Conservation (phyloP, 1,139 yeast genomes). For the Trichomonascaceae sp. region DNA sequence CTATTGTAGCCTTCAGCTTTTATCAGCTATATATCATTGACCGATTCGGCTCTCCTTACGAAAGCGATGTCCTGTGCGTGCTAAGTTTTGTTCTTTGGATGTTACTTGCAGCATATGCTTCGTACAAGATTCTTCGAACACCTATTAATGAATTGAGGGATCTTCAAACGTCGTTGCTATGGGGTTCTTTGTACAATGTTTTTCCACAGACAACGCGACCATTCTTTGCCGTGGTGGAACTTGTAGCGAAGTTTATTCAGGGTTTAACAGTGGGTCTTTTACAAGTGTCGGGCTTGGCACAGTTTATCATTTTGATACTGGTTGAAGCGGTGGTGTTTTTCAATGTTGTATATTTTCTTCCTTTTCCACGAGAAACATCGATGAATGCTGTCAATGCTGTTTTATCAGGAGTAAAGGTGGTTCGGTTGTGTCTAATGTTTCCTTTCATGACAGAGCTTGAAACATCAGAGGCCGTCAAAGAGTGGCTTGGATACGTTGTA, state of each 20-base stretch:
- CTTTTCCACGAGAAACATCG: conserved; percentile 28
- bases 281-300: conserved; percentile 35
- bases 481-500: conserved; percentile 33
- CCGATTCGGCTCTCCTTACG: conserved; percentile 19
- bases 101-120: conserved; percentile 18
- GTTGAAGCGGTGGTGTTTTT: conserved; percentile 26
- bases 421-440: conserved; percentile 25
- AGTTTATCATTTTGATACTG: conserved; percentile 28
- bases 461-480: conserved; percentile 21
- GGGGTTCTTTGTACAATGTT: conserved; percentile 30
- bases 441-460: conserved; percentile 27
- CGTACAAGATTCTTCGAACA: conserved; percentile 14
- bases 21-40: conserved; percentile 29
- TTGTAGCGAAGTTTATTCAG: conserved; percentile 24
- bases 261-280: conserved; percentile 32
- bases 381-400: conserved; percentile 27
- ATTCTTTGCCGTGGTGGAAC: conserved; percentile 22
- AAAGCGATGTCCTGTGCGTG: conserved; percentile 29
- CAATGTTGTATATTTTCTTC: conserved; percentile 23
- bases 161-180: conserved; percentile 11
- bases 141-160: conserved; percentile 3
- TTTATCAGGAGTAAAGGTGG: conserved; percentile 23
- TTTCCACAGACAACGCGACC: conserved; percentile 13
- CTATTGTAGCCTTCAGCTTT: conserved; percentile 28
- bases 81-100: conserved; percentile 27